Percentiles rank a stretch among this genome's conserved stretches.
Evolutionary conservation across 768 basidiomycete genomes (phyloP).

Genomic region (Suillus brevipes): DNA sequence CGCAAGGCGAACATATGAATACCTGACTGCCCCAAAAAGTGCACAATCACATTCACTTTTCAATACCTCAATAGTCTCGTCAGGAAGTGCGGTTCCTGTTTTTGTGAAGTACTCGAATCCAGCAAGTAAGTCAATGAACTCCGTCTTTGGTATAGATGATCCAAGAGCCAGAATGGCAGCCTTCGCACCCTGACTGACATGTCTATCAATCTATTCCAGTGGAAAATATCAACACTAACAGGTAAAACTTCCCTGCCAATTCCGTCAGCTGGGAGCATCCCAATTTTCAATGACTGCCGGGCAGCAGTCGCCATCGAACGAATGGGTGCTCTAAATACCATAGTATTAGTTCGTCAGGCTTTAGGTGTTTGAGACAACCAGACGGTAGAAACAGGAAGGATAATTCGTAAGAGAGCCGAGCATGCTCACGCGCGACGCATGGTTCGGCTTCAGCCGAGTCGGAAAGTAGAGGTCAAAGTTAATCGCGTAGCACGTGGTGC

Average conservation of each 20-base stretch:
- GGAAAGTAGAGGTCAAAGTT: not conserved
- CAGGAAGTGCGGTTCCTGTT: constrained; percentile 85
- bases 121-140: constrained; percentile 84
- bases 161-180: constrained; percentile 85
- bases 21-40: constrained; percentile 96
- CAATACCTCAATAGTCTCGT: constrained; percentile 80
- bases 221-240: constrained; percentile 40
- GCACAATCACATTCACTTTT: constrained; percentile 87
- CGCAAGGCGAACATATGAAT: constrained; percentile 15
- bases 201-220: constrained; percentile 3
- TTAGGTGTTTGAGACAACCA: constrained; percentile 20
- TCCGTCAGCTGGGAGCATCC: constrained; percentile 95
- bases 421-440: not conserved
- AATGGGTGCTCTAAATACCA: constrained; percentile 32
- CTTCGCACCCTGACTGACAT: constrained; percentile 71
- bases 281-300: constrained; percentile 70
- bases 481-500: constrained; percentile 5
- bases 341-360: constrained; percentile 5
- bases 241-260: constrained; percentile 92
- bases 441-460: not conserved
- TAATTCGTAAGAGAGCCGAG: not conserved
- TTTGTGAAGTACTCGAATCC: constrained; percentile 92
- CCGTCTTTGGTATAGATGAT: constrained; percentile 84
- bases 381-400: constrained; percentile 12
- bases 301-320: constrained; percentile 57